Conservation (phyloP, 805 yeast genomes). For the Saturnispora halmiae region DNA sequence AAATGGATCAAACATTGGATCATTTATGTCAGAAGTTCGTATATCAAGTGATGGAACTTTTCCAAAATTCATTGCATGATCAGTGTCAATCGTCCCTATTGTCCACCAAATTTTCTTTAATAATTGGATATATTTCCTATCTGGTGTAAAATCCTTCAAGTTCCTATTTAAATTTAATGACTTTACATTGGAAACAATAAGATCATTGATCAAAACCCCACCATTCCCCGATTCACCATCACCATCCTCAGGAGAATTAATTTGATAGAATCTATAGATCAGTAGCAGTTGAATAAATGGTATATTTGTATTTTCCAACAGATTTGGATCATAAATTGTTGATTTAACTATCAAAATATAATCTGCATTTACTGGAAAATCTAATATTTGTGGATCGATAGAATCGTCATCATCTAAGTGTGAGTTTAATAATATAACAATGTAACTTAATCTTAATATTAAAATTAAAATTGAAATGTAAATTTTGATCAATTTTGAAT, state of each 20-base stretch:
- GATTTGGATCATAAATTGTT: slow-evolving; percentile 33
- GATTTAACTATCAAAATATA: slow-evolving; percentile 31
- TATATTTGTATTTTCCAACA: slow-evolving; percentile 32
- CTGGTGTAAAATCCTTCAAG: slow-evolving; percentile 1
- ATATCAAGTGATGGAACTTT: slow-evolving; percentile 16
- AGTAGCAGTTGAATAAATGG: slow-evolving; percentile 37
- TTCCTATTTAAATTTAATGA: slow-evolving; percentile 35
- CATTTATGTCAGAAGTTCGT: slow-evolving; percentile 14
- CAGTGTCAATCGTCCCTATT: slow-evolving; percentile 19
- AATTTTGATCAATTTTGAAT: slow-evolving; percentile 7
- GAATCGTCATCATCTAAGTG: slow-evolving; percentile 9
- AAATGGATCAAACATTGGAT: slow-evolving; percentile 13
- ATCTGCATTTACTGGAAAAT: slow-evolving; percentile 34
- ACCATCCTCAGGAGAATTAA: slow-evolving; percentile 40
- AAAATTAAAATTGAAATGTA: slow-evolving; percentile 23
- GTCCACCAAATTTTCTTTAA: slow-evolving; percentile 28
- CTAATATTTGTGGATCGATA: slow-evolving; percentile 16
- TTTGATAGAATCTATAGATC: slow-evolving; percentile 33
- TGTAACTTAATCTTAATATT: slow-evolving; percentile 23
- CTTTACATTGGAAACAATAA: slow-evolving; percentile 33
- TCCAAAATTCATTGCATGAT: slow-evolving; percentile 19
- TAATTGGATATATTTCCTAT: slow-evolving; percentile 17
- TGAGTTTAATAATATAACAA: slow-evolving; percentile 17
- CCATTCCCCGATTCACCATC: slow-evolving; percentile 39
- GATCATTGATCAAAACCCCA: slow-evolving; percentile 30